Percentiles rank a stretch among this genome's conserved stretches.
Evolutionary conservation across 1,139 yeast species (phyloP).

Genomic region (Hyphopichia buzzinii): DNA sequence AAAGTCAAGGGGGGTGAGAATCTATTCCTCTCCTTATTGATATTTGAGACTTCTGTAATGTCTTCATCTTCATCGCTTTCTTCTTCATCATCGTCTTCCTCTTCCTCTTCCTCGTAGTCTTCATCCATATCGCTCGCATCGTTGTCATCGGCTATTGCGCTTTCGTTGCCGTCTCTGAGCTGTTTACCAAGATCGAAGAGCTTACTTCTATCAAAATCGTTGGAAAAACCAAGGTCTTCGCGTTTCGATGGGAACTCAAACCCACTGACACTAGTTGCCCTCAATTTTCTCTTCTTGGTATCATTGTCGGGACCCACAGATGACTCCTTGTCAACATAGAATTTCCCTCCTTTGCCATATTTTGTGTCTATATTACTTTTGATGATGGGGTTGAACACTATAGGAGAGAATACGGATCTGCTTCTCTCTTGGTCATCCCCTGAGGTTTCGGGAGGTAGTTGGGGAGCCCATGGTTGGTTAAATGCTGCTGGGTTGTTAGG

Average conservation of each 20-base stretch:
- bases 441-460: slow-evolving; percentile 2
- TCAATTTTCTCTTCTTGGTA: slow-evolving; percentile 18
- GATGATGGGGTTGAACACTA: slow-evolving; percentile 75
- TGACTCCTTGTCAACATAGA: slow-evolving; percentile 52
- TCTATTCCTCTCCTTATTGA: slow-evolving; percentile 11
- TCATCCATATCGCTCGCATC: slow-evolving; percentile 13
- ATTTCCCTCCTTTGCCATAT: slow-evolving; percentile 83
- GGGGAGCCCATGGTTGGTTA: slow-evolving; percentile 4
- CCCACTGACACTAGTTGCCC: slow-evolving; percentile 47
- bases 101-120: slow-evolving; percentile 17
- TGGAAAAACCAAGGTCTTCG: slow-evolving; percentile 8
- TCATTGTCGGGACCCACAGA: slow-evolving; percentile 23
- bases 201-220: neutral
- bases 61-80: slow-evolving; percentile 41
- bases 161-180: slow-evolving; percentile 3
- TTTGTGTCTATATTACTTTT: slow-evolving; percentile 75
- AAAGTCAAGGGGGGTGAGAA: slow-evolving; percentile 30
- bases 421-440: slow-evolving; percentile 5
- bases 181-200: neutral
- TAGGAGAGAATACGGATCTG: slow-evolving; percentile 72
- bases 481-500: slow-evolving; percentile 7
- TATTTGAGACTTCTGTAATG: slow-evolving; percentile 3
- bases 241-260: slow-evolving; percentile 19
- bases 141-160: slow-evolving; percentile 11
- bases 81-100: slow-evolving; percentile 21